Base-by-base conservation (phyloP, 306 rosid species). In the Prunus davidiana region DNA sequence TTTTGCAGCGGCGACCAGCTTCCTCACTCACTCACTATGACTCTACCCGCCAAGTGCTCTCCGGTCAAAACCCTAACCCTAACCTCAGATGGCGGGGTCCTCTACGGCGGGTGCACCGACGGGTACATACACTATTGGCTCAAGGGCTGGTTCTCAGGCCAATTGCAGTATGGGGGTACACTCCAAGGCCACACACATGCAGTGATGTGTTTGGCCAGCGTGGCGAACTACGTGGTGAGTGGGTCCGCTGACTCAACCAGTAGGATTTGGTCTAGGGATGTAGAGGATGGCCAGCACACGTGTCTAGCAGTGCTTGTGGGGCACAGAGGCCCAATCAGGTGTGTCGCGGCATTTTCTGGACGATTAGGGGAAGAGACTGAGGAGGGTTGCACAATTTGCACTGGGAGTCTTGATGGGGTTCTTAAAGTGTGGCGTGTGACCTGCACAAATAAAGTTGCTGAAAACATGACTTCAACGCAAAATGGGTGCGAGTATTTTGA, bases 141-240 rank as follows among this genome's bases (percentile, higher is more conserved):
- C 28, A 92, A 82, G 81, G 96, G 97, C 2, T 89, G 97, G 93
- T 82, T 89, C 68, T 85, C 90, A 2, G 95, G 98, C 8, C 98
- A 92, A 46, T 67, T 92, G 45, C 95, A 95, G 20, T 95, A 95
- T 28, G 95, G 97, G 41, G 96, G 97, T 0, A 88, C 98, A 18
- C 86, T 94, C n/a, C 95, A 89, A 75, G 98, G 98, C 8, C 98
- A 94, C 74, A 92, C 93, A 0, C 98, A 95, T 68, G 95, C 97
- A 3, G 91, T 95, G 3, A 78, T 95, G 91, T 89, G 93, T 45
- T 72, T 95, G 38, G 86, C 91, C 2, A 89, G 85, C 55, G 93
- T 86, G 62, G 88, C 80, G 0, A 88, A 77, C 51, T 91, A 77
- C 27, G 83, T 90, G 13, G 91, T 95, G 0, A 90, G 98, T 70